A percentile compares a stretch with the other conserved stretches of the same genome.
Conservation (phyloP, 495 filamentous ascomycete genomes). For the Aspergillus homomorphus region DNA sequence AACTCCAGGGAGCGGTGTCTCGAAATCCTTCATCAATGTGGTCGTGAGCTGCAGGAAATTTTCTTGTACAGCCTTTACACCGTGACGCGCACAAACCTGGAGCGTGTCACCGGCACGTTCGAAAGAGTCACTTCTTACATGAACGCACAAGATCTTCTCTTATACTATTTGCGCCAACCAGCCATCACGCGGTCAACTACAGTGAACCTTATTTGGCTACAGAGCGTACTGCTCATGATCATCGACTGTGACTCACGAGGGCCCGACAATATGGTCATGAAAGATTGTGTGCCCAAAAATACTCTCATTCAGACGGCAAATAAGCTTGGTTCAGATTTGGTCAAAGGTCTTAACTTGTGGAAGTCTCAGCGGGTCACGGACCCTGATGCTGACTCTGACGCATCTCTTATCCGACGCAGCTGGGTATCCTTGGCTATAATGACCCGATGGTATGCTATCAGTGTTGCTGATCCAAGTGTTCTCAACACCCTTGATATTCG, state of each 20-base stretch:
- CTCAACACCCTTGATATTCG: slow-evolving; percentile 48
- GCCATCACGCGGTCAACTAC: slow-evolving; percentile 36
- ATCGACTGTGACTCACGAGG: slow-evolving; percentile 45
- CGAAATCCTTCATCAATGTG: slow-evolving; percentile 58
- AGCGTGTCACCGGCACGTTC: slow-evolving; percentile 36
- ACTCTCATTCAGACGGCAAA: slow-evolving; percentile 40
- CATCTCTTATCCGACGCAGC: slow-evolving; percentile 64
- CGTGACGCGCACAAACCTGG: slow-evolving; percentile 38
- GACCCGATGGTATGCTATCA: slow-evolving; percentile 72
- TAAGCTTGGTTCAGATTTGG: slow-evolving; percentile 42
- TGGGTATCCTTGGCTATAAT: slow-evolving; percentile 75
- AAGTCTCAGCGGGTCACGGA: slow-evolving; percentile 34
- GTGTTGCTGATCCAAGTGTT: slow-evolving; percentile 61
- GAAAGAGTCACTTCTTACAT: slow-evolving; percentile 41
- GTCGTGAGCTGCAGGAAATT: slow-evolving; percentile 60
- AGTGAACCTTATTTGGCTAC: slow-evolving; percentile 42
- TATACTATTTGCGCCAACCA: slow-evolving; percentile 53
- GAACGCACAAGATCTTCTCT: slow-evolving; percentile 44
- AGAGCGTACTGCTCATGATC: slow-evolving; percentile 44
- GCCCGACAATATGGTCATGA: slow-evolving; percentile 43
- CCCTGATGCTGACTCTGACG: slow-evolving; percentile 64
- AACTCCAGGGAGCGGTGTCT: slow-evolving; percentile 61
- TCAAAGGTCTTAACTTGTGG: slow-evolving; percentile 40
- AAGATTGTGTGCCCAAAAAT: slow-evolving; percentile 43
- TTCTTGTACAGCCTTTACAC: slow-evolving; percentile 67